phyloP scores from a whole-genome alignment of 208 protist genomes.

The Lotmaria passim region DNA sequence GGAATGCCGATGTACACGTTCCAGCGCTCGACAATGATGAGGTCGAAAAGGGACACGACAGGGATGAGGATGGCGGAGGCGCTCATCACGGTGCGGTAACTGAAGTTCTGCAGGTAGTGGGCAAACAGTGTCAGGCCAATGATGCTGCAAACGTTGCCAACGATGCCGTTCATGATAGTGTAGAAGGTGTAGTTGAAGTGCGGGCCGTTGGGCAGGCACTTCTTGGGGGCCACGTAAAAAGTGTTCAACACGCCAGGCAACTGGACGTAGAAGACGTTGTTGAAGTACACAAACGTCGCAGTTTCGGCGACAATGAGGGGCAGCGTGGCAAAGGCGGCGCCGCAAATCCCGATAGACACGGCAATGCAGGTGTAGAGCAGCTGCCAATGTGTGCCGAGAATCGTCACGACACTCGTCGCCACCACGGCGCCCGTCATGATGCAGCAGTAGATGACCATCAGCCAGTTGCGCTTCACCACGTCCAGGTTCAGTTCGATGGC shows the following conservation, averaged over 20 bases:
- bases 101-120: slow-evolving; percentile 56
- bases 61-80: slow-evolving; percentile 58
- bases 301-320: slow-evolving; percentile 49
- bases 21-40: slow-evolving; percentile 84
- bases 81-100: slow-evolving; percentile 61
- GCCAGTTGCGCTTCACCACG: slow-evolving; percentile 36
- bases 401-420: slow-evolving; percentile 34
- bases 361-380: slow-evolving; percentile 38
- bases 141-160: slow-evolving; percentile 53
- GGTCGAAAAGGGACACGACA: slow-evolving; percentile 61
- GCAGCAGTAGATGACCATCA: slow-evolving; percentile 43
- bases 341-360: slow-evolving; percentile 26
- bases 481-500: slow-evolving; percentile 37
- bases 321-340: slow-evolving; percentile 34
- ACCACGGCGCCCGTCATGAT: slow-evolving; percentile 40
- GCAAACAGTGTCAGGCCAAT: slow-evolving; percentile 55
- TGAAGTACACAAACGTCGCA: slow-evolving; percentile 39
- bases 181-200: slow-evolving; percentile 77
- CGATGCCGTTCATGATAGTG: slow-evolving; percentile 44
- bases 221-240: slow-evolving; percentile 55
- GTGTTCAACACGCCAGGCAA: slow-evolving; percentile 62
- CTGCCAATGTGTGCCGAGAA: slow-evolving; percentile 39
- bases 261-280: slow-evolving; percentile 51
- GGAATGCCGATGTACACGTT: slow-evolving; percentile 60
- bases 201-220: slow-evolving; percentile 67